phyloP scores from a whole-genome alignment of 352 stramenopile genomes.

The Peronospora tabacina region DNA sequence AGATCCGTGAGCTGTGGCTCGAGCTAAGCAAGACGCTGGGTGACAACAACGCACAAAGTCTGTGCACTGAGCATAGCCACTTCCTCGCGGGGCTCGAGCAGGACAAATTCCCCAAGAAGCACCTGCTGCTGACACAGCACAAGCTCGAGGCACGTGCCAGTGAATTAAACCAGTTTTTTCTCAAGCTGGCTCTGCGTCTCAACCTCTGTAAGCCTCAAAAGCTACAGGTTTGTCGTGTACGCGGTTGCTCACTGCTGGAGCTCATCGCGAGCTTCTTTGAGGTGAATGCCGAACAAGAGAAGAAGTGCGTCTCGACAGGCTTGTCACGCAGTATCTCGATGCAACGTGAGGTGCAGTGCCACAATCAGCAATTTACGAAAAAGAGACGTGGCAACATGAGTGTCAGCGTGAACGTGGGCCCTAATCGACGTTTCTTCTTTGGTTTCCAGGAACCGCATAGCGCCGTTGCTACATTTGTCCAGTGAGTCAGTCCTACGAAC shows the following conservation, averaged over 20 bases:
- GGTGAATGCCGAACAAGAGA: conserved; percentile 20
- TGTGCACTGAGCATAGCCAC: conserved; percentile 53
- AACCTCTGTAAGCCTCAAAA: conserved; percentile 50
- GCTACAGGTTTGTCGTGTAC: conserved; percentile 35
- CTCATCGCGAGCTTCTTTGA: conserved; percentile 51
- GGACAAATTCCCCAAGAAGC: conserved; percentile 75
- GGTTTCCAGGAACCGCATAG: conserved; percentile 15
- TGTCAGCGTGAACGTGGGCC: conserved; percentile 10
- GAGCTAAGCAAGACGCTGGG: conserved; percentile 33
- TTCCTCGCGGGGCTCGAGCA: conserved; percentile 57
- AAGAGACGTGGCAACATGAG: conserved; percentile 23
- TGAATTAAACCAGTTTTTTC: conserved; percentile 53
- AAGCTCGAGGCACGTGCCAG: conserved; percentile 46
- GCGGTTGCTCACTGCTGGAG: conserved; percentile 37
- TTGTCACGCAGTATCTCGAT: conserved; percentile 28
- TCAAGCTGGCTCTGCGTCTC: conserved; percentile 55
- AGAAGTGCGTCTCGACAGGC: conserved; percentile 1
- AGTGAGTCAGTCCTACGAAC: conserved; percentile 9
- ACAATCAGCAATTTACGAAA: conserved; percentile 28
- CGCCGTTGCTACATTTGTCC: conserved; percentile 17
- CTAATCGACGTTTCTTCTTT: conserved; percentile 21
- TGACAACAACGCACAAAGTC: conserved; percentile 12
- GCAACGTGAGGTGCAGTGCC: conserved; percentile 14
- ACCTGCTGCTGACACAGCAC: conserved; percentile 57
- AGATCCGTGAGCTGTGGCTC: conserved; percentile 65